These are phyloP conservation scores for Globisporangium ultimum DNA, from an alignment of 352 stramenopile species.

Conservation along the genomic window DNA sequence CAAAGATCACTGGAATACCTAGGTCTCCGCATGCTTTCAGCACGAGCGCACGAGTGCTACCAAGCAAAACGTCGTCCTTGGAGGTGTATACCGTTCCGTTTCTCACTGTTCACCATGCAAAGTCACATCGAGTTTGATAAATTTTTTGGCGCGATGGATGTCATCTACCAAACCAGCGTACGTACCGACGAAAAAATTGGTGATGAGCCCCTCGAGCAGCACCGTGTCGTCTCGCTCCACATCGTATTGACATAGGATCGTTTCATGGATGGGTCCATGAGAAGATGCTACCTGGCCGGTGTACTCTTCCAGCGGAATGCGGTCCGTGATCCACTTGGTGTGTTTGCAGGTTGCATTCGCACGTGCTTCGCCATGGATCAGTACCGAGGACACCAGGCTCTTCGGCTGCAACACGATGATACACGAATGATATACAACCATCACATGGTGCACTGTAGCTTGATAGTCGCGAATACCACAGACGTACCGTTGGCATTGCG, in stretches of 20 bases:
- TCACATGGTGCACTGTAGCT: background rate
- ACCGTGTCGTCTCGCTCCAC: slow-evolving; percentile 18
- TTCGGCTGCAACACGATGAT: slow-evolving; percentile 17
- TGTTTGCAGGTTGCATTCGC: slow-evolving; percentile 60
- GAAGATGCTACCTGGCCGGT: slow-evolving; percentile 18
- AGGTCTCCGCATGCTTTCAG: slow-evolving; percentile 54
- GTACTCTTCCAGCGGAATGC: slow-evolving; percentile 41
- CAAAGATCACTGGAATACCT: slow-evolving; percentile 48
- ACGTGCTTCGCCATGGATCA: slow-evolving; percentile 49
- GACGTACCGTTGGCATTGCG: slow-evolving; percentile 38
- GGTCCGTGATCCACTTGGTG: slow-evolving; percentile 64
- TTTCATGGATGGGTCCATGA: slow-evolving; percentile 44
- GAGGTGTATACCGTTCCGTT: slow-evolving; percentile 47
- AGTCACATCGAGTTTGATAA: background rate
- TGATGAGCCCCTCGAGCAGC: slow-evolving; percentile 73
- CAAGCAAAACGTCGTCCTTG: slow-evolving; percentile 36
- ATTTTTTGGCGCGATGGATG: too few species aligned
- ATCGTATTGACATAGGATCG: slow-evolving; percentile 34
- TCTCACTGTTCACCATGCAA: slow-evolving; percentile 28
- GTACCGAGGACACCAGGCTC: slow-evolving; percentile 30
- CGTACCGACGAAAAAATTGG: slow-evolving; percentile 78
- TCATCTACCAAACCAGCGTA: background rate
- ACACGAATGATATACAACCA: background rate
- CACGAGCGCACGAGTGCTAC: slow-evolving; percentile 64
- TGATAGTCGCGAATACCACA: background rate